Evolutionary conservation across 2,329 filamentous ascomycete species (phyloP), one percentile per base, ranked within the genome.

Genomic region (Magnaporthiopsis rhizophila): DNA sequence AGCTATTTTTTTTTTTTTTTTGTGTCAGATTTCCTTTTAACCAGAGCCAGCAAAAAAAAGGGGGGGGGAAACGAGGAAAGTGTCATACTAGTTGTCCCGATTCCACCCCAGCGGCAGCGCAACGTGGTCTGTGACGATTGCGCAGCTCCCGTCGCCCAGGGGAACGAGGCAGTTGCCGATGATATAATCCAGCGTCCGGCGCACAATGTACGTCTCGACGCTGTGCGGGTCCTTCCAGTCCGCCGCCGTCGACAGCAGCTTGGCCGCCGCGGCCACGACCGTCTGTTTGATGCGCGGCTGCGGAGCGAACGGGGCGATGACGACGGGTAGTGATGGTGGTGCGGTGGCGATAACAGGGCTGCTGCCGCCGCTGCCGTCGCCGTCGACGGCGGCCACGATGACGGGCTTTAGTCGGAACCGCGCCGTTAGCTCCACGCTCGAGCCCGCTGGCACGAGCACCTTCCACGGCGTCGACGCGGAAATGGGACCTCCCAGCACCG

Each of bases 91-190:
- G 34, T 69, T 70, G 50, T 70, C 69, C 8, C 69, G 62, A 18
- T 69, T 69, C 68, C 68, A 70, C 8, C 68, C 68, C 11, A 70
- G 63, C 15, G 66, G 68, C 24, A 70, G 59, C 0, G 69, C 69
- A 15, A 68, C 63, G 59, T 69, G 68, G 45, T 70, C 69, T 8
- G 68, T 64, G 7, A 69, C 50, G 30, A 69, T 56, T 6, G 61
- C 65, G 26, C 65, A 62, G 12, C 34, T 56, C 5, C 59, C 28
- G 2, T 58, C 13, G n/a, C 59, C 57, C 8, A 67, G 15, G 1
- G 68, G 64, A 13, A 67, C 34, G 26, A 63, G 64, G 28, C 68
- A 69, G 45, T 62, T 66, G 2, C 65, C 67, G 13, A 69, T 57
- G 56, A 69, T 68, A 8, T 69, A 69, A 53, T 69, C 68, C 30